These are phyloP conservation scores for Apiotrichum mycotoxinovorans DNA, from an alignment of 1,284 basidiomycete species.

Conservation along the genomic window DNA sequence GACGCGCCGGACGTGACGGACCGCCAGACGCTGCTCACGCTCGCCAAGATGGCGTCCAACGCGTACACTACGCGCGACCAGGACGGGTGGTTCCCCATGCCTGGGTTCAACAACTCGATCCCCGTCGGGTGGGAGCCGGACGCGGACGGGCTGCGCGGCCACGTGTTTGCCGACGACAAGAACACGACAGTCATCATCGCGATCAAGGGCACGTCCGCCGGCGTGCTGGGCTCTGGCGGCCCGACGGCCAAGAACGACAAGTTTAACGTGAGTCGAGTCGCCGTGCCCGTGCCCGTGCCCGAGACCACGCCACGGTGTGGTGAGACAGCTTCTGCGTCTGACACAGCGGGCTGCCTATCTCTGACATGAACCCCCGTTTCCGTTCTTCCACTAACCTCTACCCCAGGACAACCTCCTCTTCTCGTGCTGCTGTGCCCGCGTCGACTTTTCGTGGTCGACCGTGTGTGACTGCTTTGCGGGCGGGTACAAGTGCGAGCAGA, in stretches of 20 bases:
- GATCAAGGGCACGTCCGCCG: constrained; percentile 90
- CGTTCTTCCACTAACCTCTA: not conserved
- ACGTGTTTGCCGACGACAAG: constrained; percentile 79
- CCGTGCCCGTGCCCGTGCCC: not conserved
- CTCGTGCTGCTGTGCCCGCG: constrained; percentile 93
- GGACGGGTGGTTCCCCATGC: constrained; percentile 72
- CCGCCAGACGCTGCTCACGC: constrained; percentile 68
- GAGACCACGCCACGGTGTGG: too few species aligned
- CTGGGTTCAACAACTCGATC: constrained; percentile 62
- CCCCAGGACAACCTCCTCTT: constrained; percentile 83
- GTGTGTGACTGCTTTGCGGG: constrained; percentile 89
- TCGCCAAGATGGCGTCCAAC: constrained; percentile 94
- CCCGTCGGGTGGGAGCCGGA: constrained; percentile 91
- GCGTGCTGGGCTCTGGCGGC: constrained; percentile 72
- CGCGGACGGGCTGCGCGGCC: constrained; percentile 82
- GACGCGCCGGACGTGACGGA: constrained; percentile 62
- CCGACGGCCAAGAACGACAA: constrained; percentile 89
- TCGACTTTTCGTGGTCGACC: constrained; percentile 91
- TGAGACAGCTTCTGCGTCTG: too few species aligned
- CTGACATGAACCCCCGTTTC: too few species aligned
- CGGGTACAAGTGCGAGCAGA: constrained; percentile 75
- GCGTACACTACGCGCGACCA: constrained; percentile 69
- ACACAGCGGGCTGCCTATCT: too few species aligned
- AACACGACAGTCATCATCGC: constrained; percentile 84
- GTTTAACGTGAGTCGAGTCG: constrained; percentile 58